Evolutionary conservation across 805 yeast genomes (phyloP).

Genomic region (Barnettozyma sp.): DNA sequence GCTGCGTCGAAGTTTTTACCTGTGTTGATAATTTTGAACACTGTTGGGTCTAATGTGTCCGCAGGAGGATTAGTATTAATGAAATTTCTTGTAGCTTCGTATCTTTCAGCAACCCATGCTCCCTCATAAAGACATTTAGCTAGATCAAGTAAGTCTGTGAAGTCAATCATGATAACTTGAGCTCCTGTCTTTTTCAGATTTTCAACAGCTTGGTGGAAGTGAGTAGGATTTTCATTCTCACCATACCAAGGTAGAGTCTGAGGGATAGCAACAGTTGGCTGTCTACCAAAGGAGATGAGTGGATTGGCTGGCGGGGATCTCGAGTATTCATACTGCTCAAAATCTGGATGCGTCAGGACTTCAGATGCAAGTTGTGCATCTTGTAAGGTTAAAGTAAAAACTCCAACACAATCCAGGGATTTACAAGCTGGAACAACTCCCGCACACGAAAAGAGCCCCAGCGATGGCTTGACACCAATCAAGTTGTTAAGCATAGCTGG

Average conservation of each 20-base stretch:
- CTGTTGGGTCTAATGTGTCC: slow-evolving; percentile 77
- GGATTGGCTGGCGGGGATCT: slow-evolving; percentile 68
- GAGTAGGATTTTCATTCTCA: slow-evolving; percentile 66
- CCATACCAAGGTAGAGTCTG: slow-evolving; percentile 68
- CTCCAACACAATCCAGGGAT: slow-evolving; percentile 86
- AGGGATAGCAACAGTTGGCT: slow-evolving; percentile 75
- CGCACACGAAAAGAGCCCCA: slow-evolving; percentile 74
- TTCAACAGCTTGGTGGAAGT: slow-evolving; percentile 58
- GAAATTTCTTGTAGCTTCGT: slow-evolving; percentile 72
- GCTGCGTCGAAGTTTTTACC: slow-evolving; percentile 79
- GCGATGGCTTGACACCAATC: slow-evolving; percentile 88
- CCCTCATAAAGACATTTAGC: slow-evolving; percentile 93
- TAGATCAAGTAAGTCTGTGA: slow-evolving; percentile 66
- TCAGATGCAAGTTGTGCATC: slow-evolving; percentile 81
- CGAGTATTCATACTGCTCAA: slow-evolving; percentile 67
- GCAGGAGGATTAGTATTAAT: slow-evolving; percentile 64
- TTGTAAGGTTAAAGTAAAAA: slow-evolving; percentile 65
- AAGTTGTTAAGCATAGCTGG: slow-evolving; percentile 93
- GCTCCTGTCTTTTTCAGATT: slow-evolving; percentile 48
- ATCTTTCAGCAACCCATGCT: slow-evolving; percentile 98
- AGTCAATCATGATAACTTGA: slow-evolving; percentile 56
- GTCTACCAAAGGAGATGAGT: slow-evolving; percentile 45
- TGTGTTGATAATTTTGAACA: slow-evolving; percentile 61
- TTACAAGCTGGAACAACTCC: slow-evolving; percentile 99
- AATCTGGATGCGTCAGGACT: slow-evolving; percentile 66